Evolutionary conservation across 441 rosid genomes (phyloP).

Genomic region (Gossypium gossypioides): DNA sequence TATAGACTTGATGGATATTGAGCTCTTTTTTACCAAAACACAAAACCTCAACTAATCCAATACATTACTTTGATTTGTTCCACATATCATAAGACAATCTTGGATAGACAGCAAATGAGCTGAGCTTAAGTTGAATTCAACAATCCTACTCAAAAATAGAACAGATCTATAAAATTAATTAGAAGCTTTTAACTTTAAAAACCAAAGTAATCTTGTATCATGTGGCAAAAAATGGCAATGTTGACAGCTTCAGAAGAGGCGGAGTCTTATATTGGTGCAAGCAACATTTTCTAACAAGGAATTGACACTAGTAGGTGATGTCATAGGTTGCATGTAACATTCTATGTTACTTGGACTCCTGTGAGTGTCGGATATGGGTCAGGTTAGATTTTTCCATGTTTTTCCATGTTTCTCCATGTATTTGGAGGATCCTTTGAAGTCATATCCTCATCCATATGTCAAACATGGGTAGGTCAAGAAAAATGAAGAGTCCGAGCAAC

Average conservation of each 20-base stretch:
- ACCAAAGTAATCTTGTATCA: not conserved
- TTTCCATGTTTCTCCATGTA: no score
- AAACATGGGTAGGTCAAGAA: no score
- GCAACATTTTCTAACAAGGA: not conserved
- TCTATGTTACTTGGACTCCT: not conserved
- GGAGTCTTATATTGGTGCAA: not conserved
- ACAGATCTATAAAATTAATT: not conserved
- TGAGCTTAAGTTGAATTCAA: not conserved
- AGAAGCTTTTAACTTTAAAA: not conserved
- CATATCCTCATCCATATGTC: no score
- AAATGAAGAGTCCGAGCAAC: no score
- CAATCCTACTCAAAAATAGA: not conserved
- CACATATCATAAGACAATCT: not conserved
- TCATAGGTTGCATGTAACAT: not conserved
- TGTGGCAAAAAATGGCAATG: not conserved
- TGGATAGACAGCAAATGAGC: not conserved
- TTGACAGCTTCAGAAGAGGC: not conserved
- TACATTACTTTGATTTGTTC: not conserved
- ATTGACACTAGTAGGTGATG: not conserved
- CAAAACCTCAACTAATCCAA: not conserved
- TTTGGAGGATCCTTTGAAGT: no score
- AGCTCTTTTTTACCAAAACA: not conserved
- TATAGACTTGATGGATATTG: not conserved
- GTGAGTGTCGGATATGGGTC: no score
- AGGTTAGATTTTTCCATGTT: no score